Conservation (phyloP, 192 early-diverging fungal species). For the Rhizoclosmatium globosum region DNA sequence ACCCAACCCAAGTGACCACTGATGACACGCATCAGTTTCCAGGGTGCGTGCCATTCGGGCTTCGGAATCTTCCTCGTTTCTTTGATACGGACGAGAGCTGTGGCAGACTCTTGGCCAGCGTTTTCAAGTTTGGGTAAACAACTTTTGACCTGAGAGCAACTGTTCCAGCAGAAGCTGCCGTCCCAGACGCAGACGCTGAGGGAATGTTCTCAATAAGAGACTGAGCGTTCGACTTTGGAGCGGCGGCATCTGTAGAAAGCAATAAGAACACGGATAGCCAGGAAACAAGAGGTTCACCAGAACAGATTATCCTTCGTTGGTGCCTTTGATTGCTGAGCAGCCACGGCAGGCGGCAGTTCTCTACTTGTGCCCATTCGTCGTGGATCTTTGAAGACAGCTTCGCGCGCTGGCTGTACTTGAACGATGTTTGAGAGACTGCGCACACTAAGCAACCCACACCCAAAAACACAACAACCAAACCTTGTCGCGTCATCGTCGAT, state of each 20-base stretch:
- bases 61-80: conserved; percentile 64
- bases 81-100: conserved; percentile 58
- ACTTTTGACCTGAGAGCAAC: conserved; percentile 27
- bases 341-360: conserved; percentile 68
- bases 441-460: neutral
- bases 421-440: neutral
- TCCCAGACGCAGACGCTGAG: neutral
- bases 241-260: neutral
- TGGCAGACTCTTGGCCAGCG: conserved; percentile 26
- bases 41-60: conserved; percentile 98
- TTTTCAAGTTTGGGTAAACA: neutral
- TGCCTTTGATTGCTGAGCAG: conserved; percentile 42
- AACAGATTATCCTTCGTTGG: conserved; percentile 25
- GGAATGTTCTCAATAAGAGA: conserved; percentile 41
- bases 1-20: conserved; percentile 99
- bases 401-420: conserved; percentile 59
- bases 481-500: conserved; percentile 43
- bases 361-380: conserved; percentile 77
- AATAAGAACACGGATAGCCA: no score
- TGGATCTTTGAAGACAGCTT: conserved; percentile 77
- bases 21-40: conserved; percentile 97
- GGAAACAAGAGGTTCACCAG: no score
- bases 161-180: conserved; percentile 2
- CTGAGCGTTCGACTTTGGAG: conserved; percentile 33
- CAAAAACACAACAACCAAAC: conserved; percentile 5